Evolutionary conservation across 2,329 filamentous ascomycete species (phyloP), one percentile per base, ranked within the genome.

Genomic region (Neofusicoccum laricinum): DNA sequence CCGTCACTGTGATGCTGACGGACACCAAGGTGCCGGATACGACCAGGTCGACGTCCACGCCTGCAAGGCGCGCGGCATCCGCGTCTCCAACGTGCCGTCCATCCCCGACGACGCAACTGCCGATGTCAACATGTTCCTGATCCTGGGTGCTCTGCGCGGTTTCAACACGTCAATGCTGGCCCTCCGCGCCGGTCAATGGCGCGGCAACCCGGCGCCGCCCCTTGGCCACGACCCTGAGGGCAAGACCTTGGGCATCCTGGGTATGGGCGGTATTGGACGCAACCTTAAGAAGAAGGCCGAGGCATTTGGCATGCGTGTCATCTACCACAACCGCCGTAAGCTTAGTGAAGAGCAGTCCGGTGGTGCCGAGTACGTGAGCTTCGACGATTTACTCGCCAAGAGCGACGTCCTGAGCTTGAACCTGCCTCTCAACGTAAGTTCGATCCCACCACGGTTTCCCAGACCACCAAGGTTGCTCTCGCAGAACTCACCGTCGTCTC

Each of bases 221-320:
- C 82, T 88, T 0, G 92, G 91, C 12, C 90, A 91, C 72, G 91
- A 95, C 71, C 91, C 91, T 1, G 83, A 90, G 75, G 90, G 90
- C 40, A 95, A 94, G 76, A 80, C 88, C 1, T 82, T 96, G 4
- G 92, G 92, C 0, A 92, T 96, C 66, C 75, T 96, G 45, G 92
- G 92, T 6, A 94, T 95, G 91, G 92, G 92, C 19, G 91, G 92
- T 2, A 95, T 96, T 66, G 92, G 92, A 0, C 82, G 89, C 40
- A 92, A 92, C 71, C 77, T 95, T 70, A 91, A 89, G 73, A 85
- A 81, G 73, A 93, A 93, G 77, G 90, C 88, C 2, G 82, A 85
- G 62, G 90, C 83, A 0, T 93, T 96, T 72, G 90, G 88, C 11
- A 93, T 95, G 90, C 84, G 77, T 48, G 82, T 91, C 12, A 83